Evolutionary conservation across 2,329 filamentous ascomycete species (phyloP).

Genomic region (Thelonectria rubi): DNA sequence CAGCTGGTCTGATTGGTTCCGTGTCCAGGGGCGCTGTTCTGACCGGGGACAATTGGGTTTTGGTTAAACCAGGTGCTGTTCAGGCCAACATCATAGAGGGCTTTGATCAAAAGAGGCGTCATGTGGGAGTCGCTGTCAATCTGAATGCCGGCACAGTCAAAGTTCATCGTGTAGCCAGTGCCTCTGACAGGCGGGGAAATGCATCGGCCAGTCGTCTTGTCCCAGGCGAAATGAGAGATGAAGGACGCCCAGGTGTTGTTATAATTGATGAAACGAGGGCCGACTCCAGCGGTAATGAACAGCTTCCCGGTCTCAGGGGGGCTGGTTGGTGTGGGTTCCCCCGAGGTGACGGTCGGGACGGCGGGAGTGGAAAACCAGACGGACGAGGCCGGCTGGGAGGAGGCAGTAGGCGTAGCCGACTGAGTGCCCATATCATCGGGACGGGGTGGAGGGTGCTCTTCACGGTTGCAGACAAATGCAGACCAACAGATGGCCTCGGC

Average conservation of each 20-base stretch:
- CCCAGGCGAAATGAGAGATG: constrained; percentile 53
- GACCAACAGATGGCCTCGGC: constrained; percentile 51
- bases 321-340: constrained; percentile 44
- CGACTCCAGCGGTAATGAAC: constrained; percentile 46
- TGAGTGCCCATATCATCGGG: constrained; percentile 49
- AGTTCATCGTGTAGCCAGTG: constrained; percentile 49
- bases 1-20: constrained; percentile 44
- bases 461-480: constrained; percentile 54
- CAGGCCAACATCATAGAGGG: constrained; percentile 49
- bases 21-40: constrained; percentile 38
- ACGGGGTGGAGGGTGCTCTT: constrained; percentile 45
- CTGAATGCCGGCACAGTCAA: constrained; percentile 50
- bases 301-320: constrained; percentile 44
- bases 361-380: constrained; percentile 44
- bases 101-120: constrained; percentile 52
- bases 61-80: constrained; percentile 54
- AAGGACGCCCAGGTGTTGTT: constrained; percentile 50
- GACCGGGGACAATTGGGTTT: constrained; percentile 49
- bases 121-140: constrained; percentile 52
- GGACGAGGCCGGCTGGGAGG: constrained; percentile 47
- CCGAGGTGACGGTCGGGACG: constrained; percentile 37
- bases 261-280: constrained; percentile 53
- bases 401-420: constrained; percentile 46
- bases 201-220: constrained; percentile 48
- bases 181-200: constrained; percentile 46